Evolutionary conservation across 179 eudicot genomes (phyloP).

Genomic region (Heliamphora pulchella): DNA sequence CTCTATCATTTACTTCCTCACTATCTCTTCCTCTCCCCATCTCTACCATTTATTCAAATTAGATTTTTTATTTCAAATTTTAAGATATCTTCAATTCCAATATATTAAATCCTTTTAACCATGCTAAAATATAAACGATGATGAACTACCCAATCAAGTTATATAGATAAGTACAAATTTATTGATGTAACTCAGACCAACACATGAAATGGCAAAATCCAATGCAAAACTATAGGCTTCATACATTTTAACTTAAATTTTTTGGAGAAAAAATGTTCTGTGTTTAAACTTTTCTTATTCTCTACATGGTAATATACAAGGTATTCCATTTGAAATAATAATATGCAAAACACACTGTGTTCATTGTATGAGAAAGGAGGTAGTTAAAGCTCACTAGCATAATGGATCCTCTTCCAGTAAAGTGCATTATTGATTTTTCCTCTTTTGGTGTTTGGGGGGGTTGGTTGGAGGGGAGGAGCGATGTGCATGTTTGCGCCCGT

Average conservation of each 20-base stretch:
- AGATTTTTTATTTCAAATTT: no score
- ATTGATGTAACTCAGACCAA: not conserved
- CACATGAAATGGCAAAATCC: not conserved
- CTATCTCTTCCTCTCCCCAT: no score
- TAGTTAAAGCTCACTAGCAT: not conserved
- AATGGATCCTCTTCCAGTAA: no score
- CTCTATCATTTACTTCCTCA: no score
- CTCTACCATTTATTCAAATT: no score
- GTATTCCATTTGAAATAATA: not conserved
- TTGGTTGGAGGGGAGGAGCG: no score
- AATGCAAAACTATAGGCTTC: not conserved
- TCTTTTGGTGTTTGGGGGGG: no score
- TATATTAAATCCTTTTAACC: no score
- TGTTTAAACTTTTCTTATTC: not conserved
- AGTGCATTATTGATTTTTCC: no score
- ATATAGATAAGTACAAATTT: not conserved
- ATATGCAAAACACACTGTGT: not conserved
- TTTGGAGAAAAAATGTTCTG: not conserved
- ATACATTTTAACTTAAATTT: not conserved
- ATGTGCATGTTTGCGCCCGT: no score
- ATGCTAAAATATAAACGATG: not conserved
- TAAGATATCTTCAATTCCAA: no score
- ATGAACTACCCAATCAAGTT: not conserved
- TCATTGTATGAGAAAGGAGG: not conserved
- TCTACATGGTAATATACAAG: not conserved